These are phyloP conservation scores for Saccharum hybrid DNA, from an alignment of 202 grass and related monocot genomes.

Conservation along the genomic window DNA sequence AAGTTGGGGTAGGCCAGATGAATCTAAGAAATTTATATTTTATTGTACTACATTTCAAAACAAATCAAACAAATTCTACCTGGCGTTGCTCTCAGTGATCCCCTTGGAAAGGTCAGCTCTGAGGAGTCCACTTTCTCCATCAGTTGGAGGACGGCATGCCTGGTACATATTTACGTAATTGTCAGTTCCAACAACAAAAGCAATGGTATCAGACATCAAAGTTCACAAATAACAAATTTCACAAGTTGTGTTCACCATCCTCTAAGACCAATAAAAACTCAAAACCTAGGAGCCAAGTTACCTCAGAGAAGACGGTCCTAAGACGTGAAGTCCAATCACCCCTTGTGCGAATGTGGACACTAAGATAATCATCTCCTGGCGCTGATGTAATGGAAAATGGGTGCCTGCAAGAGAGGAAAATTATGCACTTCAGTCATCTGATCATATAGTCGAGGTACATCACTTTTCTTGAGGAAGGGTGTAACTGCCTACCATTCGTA, in stretches of 20 bases:
- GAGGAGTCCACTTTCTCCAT: constrained; percentile 78
- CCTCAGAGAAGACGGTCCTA: constrained; percentile 82
- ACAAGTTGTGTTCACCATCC: neutral
- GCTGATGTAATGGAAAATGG: constrained; percentile 97
- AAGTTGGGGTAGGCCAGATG: too few species aligned
- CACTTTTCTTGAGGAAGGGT: neutral
- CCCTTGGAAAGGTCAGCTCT: constrained; percentile 74
- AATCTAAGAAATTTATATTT: constrained; percentile 8
- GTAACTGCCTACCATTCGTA: constrained; percentile 71
- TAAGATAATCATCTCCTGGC: constrained; percentile 82
- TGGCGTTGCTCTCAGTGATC: constrained; percentile 43
- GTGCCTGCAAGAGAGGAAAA: constrained; percentile 55
- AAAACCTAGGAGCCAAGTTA: constrained; percentile 29
- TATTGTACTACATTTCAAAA: neutral
- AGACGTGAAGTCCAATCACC: constrained; percentile 91
- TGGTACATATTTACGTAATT: constrained; percentile 48
- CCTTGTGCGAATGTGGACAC: constrained; percentile 86
- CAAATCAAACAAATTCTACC: constrained; percentile 48
- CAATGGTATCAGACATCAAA: neutral
- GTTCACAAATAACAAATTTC: neutral
- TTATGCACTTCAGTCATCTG: constrained; percentile 30
- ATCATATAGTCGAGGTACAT: constrained; percentile 27
- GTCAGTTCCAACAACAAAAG: constrained; percentile 25
- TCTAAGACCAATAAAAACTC: constrained; percentile 7
- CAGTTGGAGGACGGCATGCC: constrained; percentile 62